Base-by-base conservation (phyloP, 2,329 filamentous ascomycete species). In the Aureobasidium sp. region DNA sequence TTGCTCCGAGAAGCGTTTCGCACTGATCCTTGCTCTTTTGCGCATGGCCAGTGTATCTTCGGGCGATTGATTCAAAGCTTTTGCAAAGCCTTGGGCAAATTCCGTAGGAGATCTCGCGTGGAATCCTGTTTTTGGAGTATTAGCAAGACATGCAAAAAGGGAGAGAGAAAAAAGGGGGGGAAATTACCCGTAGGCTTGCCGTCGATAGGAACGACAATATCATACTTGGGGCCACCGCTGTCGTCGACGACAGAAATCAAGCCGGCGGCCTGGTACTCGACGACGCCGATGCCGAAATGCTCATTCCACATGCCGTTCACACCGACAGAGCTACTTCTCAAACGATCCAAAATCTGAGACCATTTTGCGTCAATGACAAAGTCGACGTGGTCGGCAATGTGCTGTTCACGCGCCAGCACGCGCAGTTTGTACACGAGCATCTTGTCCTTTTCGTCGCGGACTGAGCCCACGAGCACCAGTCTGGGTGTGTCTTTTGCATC, bases 301-400 rank as follows among this genome's bases (percentile, higher is more conserved):
- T 98, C 93, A 67, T 96, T 97, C 91, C 93, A 98, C 93, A 98
- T 98, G 64, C 87, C 89, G 62, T 98, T 98, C 25, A 95, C 90
- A 45, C 93, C 93, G 1, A 98, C 80, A 16, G 83, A 91, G 3
- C 86, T 84, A 57, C 76, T 82, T 50, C 81, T 74, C 56, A 97
- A 75, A 80, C 88, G 90, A 27, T 86, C 79, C 8, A 96, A 75
- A 50, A 98, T 88, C 60, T 89, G 81, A 3, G 86, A 82, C 90
- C 91, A 98, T 22, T 86, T 83, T 0, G 89, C 90, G 67, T 98
- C 90, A 53, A 90, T 84, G 58, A 94, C 80, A 67, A 98, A 98
- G 54, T 89, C 82, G 38, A 96, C 90, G 12, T 79, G 76, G 49
- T 95, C 85, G 64, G 87, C 88, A 68, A 97, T 85, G 54, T 84